These are phyloP conservation scores for Lathyrus aphaca DNA, from an alignment of 306 rosid genomes.

Conservation along the genomic window DNA sequence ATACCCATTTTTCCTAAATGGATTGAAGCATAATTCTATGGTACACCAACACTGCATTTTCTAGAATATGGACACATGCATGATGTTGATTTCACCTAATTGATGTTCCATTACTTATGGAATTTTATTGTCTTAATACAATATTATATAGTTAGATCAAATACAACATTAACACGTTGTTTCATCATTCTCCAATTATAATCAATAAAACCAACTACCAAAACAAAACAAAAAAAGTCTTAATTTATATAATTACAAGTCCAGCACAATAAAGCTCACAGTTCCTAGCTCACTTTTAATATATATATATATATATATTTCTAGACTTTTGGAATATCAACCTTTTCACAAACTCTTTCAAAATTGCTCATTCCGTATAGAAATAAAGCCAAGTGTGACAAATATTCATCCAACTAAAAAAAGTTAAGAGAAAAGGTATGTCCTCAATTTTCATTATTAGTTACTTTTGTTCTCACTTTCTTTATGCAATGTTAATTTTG, in stretches of 20 bases:
- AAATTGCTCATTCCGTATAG: not conserved
- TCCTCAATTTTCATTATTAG: not conserved
- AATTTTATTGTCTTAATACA: conserved; percentile 17
- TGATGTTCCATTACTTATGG: conserved; percentile 29
- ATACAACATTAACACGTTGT: conserved; percentile 32
- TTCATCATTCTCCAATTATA: not conserved
- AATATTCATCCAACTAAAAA: not conserved
- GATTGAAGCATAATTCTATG: conserved; percentile 24
- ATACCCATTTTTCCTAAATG: conserved; percentile 9
- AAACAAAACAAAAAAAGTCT: conserved; percentile 17
- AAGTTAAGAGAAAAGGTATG: conserved; percentile 13
- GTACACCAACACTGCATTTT: conserved; percentile 9
- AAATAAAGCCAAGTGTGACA: not conserved
- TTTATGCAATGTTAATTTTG: not conserved
- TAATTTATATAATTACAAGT: conserved; percentile 10
- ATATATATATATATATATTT: not conserved
- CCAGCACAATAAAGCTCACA: conserved; percentile 28
- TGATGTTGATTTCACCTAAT: not conserved
- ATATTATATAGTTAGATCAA: conserved; percentile 3
- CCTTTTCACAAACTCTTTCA: conserved; percentile 5
- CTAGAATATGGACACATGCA: conserved; percentile 37
- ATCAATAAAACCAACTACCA: conserved; percentile 38
- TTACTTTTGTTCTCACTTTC: not conserved
- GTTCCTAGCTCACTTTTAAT: conserved; percentile 16
- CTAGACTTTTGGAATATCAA: not conserved